These are phyloP conservation scores for Globisporangium nunn DNA, from an alignment of 352 stramenopile species.

Conservation along the genomic window DNA sequence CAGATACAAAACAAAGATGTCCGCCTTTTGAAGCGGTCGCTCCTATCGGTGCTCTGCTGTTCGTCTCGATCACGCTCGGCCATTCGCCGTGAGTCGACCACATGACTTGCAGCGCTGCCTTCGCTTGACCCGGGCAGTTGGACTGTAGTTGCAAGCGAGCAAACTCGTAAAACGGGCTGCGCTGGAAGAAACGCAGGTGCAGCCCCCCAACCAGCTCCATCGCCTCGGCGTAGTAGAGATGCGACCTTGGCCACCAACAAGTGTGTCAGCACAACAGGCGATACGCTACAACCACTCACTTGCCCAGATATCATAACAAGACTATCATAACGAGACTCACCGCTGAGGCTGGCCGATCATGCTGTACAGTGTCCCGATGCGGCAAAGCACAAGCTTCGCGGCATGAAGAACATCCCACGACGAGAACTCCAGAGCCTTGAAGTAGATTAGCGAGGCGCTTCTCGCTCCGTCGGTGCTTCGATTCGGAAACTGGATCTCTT, in stretches of 20 bases:
- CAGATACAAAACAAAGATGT: constrained; percentile 12
- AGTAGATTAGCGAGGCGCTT: constrained; percentile 32
- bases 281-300: not conserved
- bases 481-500: constrained; percentile 17
- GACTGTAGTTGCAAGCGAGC: constrained; percentile 53
- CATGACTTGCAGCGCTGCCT: constrained; percentile 37
- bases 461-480: not conserved
- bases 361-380: constrained; percentile 51
- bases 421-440: constrained; percentile 58
- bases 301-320: not conserved
- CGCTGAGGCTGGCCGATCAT: constrained; percentile 41
- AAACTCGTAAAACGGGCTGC: constrained; percentile 54
- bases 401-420: constrained; percentile 64
- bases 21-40: not conserved
- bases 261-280: not conserved
- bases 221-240: constrained; percentile 49
- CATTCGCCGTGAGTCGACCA: constrained; percentile 4
- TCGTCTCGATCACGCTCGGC: not conserved
- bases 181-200: constrained; percentile 43
- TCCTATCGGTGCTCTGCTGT: not conserved
- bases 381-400: constrained; percentile 48
- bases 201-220: constrained; percentile 67
- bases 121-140: constrained; percentile 34
- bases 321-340: constrained; percentile 13
- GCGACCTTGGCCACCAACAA: constrained; percentile 18